Evolutionary conservation across 169 alveolate species (phyloP).

Genomic region (Cytauxzoon felis): DNA sequence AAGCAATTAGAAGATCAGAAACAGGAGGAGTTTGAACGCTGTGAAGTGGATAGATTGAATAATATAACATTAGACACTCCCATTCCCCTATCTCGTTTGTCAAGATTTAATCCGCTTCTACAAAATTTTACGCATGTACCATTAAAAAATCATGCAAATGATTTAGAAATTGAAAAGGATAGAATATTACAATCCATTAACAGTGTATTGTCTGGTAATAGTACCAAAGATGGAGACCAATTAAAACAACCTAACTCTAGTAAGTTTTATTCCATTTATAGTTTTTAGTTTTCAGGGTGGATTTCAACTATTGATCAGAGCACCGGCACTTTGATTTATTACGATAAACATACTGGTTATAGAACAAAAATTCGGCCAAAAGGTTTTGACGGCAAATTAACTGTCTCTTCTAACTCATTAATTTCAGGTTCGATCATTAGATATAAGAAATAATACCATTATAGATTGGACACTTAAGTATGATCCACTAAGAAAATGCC

Average conservation of each 20-base stretch:
- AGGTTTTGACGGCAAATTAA: constrained; percentile 51
- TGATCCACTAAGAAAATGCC: constrained; percentile 43
- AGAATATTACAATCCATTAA: constrained; percentile 7
- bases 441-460: not conserved
- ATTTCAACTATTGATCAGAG: constrained; percentile 47
- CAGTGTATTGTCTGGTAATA: constrained; percentile 34
- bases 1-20: constrained; percentile 10
- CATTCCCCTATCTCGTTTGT: constrained; percentile 1
- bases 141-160: constrained; percentile 24
- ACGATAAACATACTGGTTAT: constrained; percentile 40
- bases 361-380: constrained; percentile 50
- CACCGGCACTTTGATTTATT: constrained; percentile 47
- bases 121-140: constrained; percentile 5
- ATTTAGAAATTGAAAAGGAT: constrained; percentile 33
- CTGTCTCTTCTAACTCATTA: constrained; percentile 22
- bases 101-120: not conserved
- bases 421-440: constrained; percentile 41
- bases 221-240: constrained; percentile 6
- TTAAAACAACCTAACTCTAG: constrained; percentile 7
- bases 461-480: constrained; percentile 53
- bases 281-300: constrained; percentile 37
- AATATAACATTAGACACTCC: constrained; percentile 60
- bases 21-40: constrained; percentile 54
- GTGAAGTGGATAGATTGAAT: constrained; percentile 60
- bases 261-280: not conserved